Conservation (phyloP, 371 early-diverging fungal genomes). For the Mucor plumbeus region DNA sequence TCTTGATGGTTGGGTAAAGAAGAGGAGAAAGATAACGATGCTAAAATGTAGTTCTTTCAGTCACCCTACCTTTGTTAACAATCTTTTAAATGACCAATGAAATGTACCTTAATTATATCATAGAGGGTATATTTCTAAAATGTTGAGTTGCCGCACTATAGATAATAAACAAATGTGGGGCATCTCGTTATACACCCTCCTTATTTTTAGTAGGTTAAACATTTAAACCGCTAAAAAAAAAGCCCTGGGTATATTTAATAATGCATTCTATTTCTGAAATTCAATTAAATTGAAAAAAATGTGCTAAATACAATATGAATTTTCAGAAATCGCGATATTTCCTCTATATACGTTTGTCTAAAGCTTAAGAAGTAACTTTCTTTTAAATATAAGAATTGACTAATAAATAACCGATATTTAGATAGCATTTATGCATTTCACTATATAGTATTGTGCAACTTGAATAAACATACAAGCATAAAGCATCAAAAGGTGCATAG, state of each 20-base stretch:
- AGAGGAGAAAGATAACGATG: slow-evolving; percentile 10
- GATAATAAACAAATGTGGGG: neutral
- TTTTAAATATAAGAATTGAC: no score
- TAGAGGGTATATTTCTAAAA: neutral
- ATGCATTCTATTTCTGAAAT: no score
- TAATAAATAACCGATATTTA: no score
- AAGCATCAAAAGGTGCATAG: neutral
- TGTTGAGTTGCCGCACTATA: neutral
- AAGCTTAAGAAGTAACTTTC: no score
- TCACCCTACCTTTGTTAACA: neutral
- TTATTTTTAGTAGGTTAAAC: neutral
- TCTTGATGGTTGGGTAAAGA: slow-evolving; percentile 16
- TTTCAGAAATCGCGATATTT: neutral
- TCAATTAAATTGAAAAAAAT: no score
- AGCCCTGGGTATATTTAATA: neutral
- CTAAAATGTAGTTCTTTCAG: slow-evolving; percentile 2
- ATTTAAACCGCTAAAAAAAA: neutral
- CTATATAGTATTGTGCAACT: no score
- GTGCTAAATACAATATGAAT: no score
- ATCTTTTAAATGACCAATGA: neutral
- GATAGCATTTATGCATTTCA: no score
- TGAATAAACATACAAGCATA: neutral
- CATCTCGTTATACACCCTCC: neutral
- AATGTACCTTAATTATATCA: slow-evolving; percentile 1
- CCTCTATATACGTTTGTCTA: no score